A percentile compares a stretch with the other conserved stretches of the same genome.
Evolutionary conservation across 257 asterid species (phyloP).

Genomic region (Nicotiana obtusifolia): DNA sequence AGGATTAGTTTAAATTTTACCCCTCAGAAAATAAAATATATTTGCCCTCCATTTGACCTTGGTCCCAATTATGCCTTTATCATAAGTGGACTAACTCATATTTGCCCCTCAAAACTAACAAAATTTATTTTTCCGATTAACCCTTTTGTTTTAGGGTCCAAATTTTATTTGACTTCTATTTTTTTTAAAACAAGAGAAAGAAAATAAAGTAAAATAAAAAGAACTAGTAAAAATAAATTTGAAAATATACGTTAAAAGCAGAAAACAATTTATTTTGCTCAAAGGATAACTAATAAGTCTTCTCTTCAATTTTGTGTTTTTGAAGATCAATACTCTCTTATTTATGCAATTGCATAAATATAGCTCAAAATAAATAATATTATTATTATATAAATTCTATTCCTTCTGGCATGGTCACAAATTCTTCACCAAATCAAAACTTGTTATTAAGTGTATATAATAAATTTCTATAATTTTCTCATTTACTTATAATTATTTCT

Average conservation of each 20-base stretch:
- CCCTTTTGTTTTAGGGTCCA: no score
- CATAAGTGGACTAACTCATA: no score
- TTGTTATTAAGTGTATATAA: background rate
- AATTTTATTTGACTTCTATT: background rate
- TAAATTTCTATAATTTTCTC: background rate
- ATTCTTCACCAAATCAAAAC: background rate
- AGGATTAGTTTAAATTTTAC: no score
- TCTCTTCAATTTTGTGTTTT: background rate
- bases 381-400: no score
- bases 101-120: no score
- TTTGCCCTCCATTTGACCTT: no score
- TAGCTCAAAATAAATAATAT: no score
- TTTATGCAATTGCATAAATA: background rate
- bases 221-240: background rate
- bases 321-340: background rate
- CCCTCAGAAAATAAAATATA: no score
- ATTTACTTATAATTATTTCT: background rate
- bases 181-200: background rate
- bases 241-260: no score
- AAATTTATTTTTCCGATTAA: no score
- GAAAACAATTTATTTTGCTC: background rate
- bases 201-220: no score
- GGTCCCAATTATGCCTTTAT: no score
- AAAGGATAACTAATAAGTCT: background rate
- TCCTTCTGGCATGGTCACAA: background rate